Conservation (phyloP, 179 eudicot species). For the Dionaea muscipula region DNA sequence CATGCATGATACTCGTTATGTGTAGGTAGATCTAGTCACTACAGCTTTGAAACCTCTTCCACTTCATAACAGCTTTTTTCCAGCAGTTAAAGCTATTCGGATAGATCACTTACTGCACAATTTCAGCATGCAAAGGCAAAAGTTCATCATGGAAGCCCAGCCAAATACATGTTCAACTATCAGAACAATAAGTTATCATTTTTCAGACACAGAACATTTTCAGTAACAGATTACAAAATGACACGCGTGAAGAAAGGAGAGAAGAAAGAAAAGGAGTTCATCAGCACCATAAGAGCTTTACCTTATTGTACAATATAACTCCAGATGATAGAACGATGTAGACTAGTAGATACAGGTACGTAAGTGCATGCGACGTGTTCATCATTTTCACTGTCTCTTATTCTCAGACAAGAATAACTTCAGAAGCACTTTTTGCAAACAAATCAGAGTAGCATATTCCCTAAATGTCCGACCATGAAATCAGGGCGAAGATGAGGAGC, state of each 20-base stretch:
- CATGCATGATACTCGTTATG: no score
- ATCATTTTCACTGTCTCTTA: conserved; percentile 38
- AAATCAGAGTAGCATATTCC: neutral
- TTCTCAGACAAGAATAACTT: conserved; percentile 18
- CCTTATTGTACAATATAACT: conserved; percentile 83
- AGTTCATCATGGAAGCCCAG: no score
- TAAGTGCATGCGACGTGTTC: conserved; percentile 54
- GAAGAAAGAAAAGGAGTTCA: neutral
- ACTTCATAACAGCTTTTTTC: no score
- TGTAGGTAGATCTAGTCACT: no score
- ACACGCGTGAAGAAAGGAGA: neutral
- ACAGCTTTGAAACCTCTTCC: no score
- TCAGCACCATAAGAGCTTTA: conserved; percentile 14
- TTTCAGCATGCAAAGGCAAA: no score
- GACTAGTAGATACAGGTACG: conserved; percentile 59
- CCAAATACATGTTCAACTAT: no score
- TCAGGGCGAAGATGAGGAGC: neutral
- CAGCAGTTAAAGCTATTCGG: no score
- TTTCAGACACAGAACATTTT: no score
- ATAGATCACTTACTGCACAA: no score
- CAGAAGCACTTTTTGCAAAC: conserved; percentile 8
- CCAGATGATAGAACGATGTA: conserved; percentile 81
- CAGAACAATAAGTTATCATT: no score
- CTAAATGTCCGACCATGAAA: conserved; percentile 3
- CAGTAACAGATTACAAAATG: neutral